Conservation (phyloP, 495 filamentous ascomycete species). For the Penicillium waksmanii region DNA sequence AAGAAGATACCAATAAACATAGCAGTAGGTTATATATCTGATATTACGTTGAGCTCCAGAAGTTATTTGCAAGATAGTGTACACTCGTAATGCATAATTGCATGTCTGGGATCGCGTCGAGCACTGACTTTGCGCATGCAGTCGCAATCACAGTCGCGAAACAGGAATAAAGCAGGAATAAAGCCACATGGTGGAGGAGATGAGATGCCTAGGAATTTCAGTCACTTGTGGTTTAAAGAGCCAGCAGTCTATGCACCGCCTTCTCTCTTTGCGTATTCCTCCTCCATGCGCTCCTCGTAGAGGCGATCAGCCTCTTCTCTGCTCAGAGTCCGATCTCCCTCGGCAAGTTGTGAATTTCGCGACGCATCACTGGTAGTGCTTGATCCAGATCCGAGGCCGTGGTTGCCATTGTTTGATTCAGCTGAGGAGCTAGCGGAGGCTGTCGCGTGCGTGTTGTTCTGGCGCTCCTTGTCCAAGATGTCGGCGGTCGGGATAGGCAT, state of each 20-base stretch:
- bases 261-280: slow-evolving; percentile 78
- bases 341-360: slow-evolving; percentile 13
- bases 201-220: neutral
- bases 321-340: slow-evolving; percentile 36
- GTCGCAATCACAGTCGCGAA: neutral
- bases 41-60: neutral
- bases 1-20: too few relatives aligned
- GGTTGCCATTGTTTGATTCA: slow-evolving; percentile 14
- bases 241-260: slow-evolving; percentile 58
- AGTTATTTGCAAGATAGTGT: neutral
- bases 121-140: neutral
- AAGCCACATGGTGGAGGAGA: neutral
- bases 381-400: slow-evolving; percentile 15
- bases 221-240: too few relatives aligned
- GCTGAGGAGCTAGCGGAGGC: slow-evolving; percentile 18
- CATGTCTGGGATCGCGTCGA: neutral
- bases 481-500: slow-evolving; percentile 38
- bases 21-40: too few relatives aligned
- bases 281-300: slow-evolving; percentile 75
- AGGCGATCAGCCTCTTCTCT: slow-evolving; percentile 60
- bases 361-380: slow-evolving; percentile 12
- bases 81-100: slow-evolving; percentile 7
- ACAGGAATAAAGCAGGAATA: neutral
- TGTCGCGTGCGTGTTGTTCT: slow-evolving; percentile 13
- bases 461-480: slow-evolving; percentile 19